phyloP scores from a whole-genome alignment of 371 early-diverging fungal genomes.

The Chytridium lagenaria region DNA sequence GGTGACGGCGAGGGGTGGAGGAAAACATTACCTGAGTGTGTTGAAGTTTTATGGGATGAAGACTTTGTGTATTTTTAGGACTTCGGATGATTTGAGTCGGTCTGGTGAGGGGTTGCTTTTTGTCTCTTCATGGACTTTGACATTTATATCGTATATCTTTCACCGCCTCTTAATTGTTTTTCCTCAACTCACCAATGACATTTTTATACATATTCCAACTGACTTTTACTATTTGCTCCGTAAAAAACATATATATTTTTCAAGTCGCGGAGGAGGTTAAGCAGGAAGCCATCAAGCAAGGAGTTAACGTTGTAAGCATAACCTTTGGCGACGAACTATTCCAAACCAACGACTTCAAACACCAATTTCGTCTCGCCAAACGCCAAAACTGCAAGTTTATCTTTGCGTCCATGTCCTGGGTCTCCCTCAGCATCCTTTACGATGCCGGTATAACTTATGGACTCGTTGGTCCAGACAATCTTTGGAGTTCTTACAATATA shows the following conservation, averaged over 20 bases:
- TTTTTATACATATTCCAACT: not conserved
- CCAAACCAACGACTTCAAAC: not conserved
- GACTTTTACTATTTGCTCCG: not conserved
- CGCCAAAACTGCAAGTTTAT: not conserved
- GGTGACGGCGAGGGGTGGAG: slow-evolving; percentile 9
- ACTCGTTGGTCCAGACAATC: not conserved
- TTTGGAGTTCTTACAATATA: not conserved
- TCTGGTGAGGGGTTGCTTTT: not conserved
- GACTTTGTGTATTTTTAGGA: not conserved
- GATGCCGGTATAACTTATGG: not conserved
- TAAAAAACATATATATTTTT: not conserved
- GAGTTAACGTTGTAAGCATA: not conserved
- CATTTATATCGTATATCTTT: not conserved
- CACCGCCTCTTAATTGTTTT: not conserved
- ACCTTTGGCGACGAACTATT: not conserved
- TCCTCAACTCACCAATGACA: not conserved
- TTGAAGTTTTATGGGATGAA: slow-evolving; percentile 2
- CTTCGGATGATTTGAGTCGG: not conserved
- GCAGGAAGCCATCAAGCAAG: not conserved
- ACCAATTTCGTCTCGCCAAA: not conserved
- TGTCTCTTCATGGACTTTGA: not conserved
- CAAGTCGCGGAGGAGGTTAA: not conserved
- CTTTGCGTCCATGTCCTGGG: not conserved
- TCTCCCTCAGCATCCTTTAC: not conserved
- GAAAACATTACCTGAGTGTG: slow-evolving; percentile 8